Evolutionary conservation across 2,329 filamentous ascomycete species (phyloP).

Genomic region (Calycina marina): DNA sequence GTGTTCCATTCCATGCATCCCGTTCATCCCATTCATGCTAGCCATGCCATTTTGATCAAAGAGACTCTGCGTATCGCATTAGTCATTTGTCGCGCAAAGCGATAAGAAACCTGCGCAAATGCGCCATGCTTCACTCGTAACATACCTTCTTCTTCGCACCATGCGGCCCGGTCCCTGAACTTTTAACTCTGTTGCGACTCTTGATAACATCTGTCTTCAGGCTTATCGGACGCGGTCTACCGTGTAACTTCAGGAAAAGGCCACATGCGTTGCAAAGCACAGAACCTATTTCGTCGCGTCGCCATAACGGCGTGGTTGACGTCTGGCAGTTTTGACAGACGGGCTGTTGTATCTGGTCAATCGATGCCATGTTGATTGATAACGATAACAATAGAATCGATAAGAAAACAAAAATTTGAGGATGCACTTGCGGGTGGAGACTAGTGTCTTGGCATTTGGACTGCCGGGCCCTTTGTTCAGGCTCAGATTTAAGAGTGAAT

Average conservation of each 20-base stretch:
- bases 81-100: background rate
- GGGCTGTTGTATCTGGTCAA: conserved; percentile 44
- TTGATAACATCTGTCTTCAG: conserved; percentile 99
- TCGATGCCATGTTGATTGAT: background rate
- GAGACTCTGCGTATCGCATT: conserved; percentile 16
- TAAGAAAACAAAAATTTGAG: no score
- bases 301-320: conserved; percentile 92
- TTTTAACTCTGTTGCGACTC: conserved; percentile 95
- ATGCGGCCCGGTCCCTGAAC: conserved; percentile 56
- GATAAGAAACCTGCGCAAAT: no score
- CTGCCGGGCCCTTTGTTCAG: no score
- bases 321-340: conserved; percentile 95
- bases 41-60: conserved; percentile 23
- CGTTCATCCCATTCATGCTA: background rate
- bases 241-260: conserved; percentile 92
- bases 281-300: conserved; percentile 86
- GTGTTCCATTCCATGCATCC: conserved; percentile 40
- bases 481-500: no score
- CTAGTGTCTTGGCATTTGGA: no score
- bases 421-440: no score
- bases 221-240: conserved; percentile 81
- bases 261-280: conserved; percentile 98
- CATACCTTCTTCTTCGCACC: conserved; percentile 73
- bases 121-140: no score
- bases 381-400: conserved; percentile 4